Conservation (phyloP, 1,284 basidiomycete species). For the Malassezia globosa region DNA sequence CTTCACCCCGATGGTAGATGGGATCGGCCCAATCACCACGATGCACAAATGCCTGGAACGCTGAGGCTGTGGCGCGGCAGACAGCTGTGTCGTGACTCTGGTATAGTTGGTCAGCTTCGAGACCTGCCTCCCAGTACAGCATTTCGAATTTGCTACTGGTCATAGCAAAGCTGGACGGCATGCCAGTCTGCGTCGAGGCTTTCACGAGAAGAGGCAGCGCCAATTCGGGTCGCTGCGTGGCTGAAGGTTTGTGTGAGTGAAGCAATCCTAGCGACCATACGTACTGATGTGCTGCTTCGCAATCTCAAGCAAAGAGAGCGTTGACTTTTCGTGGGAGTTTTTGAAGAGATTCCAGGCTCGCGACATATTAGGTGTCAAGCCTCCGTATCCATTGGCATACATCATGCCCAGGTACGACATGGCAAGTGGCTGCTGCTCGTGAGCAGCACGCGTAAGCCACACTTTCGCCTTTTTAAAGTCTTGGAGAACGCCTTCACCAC, state of each 20-base stretch:
- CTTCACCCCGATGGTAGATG: slow-evolving; percentile 35
- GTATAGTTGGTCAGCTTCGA: neutral
- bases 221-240: neutral
- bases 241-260: slow-evolving; percentile 5
- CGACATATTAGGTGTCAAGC: slow-evolving; percentile 23
- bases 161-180: neutral
- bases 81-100: neutral
- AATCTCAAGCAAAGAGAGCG: neutral
- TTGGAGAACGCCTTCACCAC: slow-evolving; percentile 78
- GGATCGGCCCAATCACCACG: slow-evolving; percentile 41
- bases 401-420: slow-evolving; percentile 84
- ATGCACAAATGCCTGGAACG: slow-evolving; percentile 53
- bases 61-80: slow-evolving; percentile 21
- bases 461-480: slow-evolving; percentile 69
- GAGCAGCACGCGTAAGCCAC: slow-evolving; percentile 79
- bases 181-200: neutral
- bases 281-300: slow-evolving; percentile 39
- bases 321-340: neutral
- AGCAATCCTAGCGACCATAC: slow-evolving; percentile 58
- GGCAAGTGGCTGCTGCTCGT: slow-evolving; percentile 64
- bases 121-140: neutral
- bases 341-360: neutral
- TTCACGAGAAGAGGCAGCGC: neutral
- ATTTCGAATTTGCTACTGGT: neutral
- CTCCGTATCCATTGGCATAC: slow-evolving; percentile 74